Conservation (phyloP, 1,139 yeast genomes). For the Protomyces inouyei region DNA sequence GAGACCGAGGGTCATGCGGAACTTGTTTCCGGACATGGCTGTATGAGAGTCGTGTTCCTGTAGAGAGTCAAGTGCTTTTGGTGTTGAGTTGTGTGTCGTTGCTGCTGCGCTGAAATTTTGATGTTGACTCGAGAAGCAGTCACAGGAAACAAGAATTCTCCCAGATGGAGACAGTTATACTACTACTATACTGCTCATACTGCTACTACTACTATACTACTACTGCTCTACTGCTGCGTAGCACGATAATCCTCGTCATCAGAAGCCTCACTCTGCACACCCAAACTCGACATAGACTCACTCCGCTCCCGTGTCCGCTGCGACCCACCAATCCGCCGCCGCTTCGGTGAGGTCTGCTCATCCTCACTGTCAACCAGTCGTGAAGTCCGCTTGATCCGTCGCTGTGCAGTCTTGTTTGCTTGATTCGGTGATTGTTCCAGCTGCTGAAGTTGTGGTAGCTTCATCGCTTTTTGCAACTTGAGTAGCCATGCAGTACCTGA, state of each 20-base stretch:
- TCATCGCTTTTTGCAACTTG: not conserved
- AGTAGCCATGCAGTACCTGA: not conserved
- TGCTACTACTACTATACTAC: no score
- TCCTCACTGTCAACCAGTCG: not conserved
- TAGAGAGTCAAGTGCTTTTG: not conserved
- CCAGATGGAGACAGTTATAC: not conserved
- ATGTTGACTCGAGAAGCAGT: not conserved
- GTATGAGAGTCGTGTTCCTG: not conserved
- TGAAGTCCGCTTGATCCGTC: not conserved
- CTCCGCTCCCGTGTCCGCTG: not conserved
- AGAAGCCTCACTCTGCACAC: not conserved
- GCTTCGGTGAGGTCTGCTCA: not conserved
- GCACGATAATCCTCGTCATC: not conserved
- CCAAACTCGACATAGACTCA: not conserved
- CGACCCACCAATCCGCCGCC: not conserved
- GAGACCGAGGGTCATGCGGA: slow-evolving; percentile 99
- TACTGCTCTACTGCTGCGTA: no score
- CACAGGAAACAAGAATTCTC: not conserved
- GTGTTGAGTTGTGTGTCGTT: not conserved
- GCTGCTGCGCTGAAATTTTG: not conserved
- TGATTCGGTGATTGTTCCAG: not conserved
- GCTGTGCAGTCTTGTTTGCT: not conserved
- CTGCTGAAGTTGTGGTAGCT: not conserved
- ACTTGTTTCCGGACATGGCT: slow-evolving; percentile 71
- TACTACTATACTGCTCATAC: no score